Conservation (phyloP, 176 grass and related monocot genomes). For the Saccharum officinarum region DNA sequence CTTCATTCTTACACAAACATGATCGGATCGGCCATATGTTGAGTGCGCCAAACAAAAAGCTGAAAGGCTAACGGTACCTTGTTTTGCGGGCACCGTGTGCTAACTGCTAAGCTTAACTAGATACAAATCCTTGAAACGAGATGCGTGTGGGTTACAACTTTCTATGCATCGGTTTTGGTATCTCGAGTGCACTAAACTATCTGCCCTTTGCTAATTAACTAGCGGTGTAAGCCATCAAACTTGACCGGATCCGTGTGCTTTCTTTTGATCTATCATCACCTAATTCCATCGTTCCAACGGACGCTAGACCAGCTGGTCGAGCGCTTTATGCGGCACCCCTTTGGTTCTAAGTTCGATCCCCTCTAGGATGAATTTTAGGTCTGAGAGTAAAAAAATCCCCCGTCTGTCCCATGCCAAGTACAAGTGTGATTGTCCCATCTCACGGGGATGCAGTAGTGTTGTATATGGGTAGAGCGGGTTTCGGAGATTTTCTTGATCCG, state of each 20-base stretch:
- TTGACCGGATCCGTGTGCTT: background rate
- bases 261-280: background rate
- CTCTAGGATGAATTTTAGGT: too few relatives aligned
- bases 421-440: too few relatives aligned
- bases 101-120: background rate
- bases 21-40: background rate
- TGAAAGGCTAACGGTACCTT: background rate
- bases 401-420: too few relatives aligned
- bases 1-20: background rate
- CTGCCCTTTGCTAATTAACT: background rate
- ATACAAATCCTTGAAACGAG: background rate
- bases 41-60: background rate
- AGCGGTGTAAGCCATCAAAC: background rate
- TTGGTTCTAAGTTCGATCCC: too few relatives aligned
- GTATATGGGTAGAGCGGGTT: too few relatives aligned
- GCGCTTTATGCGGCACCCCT: too few relatives aligned
- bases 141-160: background rate
- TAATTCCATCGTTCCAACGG: background rate
- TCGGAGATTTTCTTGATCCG: too few relatives aligned
- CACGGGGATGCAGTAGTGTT: too few relatives aligned
- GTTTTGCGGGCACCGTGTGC: background rate
- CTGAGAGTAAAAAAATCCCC: too few relatives aligned
- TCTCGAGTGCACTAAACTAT: constrained; percentile 1
- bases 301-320: too few relatives aligned
- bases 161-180: background rate